A percentile compares a stretch with the other conserved stretches of the same genome.
phyloP scores from a whole-genome alignment of 164 flowering plant species.

The Magnolia sinica region DNA sequence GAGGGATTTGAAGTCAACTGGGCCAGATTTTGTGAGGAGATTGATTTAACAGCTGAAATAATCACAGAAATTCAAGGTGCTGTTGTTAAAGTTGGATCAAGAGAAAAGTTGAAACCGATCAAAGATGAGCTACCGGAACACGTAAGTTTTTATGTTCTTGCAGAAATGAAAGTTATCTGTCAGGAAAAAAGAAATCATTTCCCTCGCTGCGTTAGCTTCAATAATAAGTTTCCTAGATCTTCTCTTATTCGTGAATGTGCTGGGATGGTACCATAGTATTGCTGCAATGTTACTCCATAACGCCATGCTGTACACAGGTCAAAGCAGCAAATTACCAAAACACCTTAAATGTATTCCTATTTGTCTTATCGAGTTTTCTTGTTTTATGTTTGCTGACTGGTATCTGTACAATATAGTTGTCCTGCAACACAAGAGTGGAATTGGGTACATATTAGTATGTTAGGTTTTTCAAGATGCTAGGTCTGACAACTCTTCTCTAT shows the following conservation, averaged over 20 bases:
- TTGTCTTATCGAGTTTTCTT: no score
- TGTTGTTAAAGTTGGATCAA: constrained; percentile 46
- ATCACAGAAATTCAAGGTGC: constrained; percentile 31
- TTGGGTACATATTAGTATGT: neutral
- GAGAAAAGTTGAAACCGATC: constrained; percentile 53
- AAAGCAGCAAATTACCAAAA: neutral
- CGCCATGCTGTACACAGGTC: neutral
- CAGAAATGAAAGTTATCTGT: neutral
- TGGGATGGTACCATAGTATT: neutral
- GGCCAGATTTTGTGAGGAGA: constrained; percentile 44
- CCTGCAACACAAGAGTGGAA: neutral
- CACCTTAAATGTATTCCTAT: neutral
- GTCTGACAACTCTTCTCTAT: neutral
- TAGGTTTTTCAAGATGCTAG: neutral
- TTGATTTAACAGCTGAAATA: constrained; percentile 34
- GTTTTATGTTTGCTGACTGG: neutral
- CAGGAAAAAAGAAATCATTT: no score
- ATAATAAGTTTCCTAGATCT: no score
- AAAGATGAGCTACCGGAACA: constrained; percentile 57
- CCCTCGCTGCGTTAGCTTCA: neutral
- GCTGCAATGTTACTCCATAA: neutral
- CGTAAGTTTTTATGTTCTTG: constrained; percentile 25
- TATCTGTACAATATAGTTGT: no score
- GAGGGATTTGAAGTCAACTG: constrained; percentile 49
- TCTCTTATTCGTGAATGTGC: neutral